phyloP scores from a whole-genome alignment of 1,284 basidiomycete species.

The Schizophyllum commune region DNA sequence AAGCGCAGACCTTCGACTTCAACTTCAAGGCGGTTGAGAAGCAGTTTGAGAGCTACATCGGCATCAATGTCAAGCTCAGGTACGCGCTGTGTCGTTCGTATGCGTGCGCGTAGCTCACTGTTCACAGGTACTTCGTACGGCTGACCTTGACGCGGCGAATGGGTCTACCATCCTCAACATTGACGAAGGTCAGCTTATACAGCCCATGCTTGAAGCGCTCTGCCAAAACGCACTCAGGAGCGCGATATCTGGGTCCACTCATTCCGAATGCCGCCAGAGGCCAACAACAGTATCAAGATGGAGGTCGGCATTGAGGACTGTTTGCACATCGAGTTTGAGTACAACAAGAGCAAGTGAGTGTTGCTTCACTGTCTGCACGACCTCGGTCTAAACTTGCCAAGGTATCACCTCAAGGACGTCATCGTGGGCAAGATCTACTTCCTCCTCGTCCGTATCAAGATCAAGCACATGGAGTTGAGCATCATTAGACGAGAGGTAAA shows the following conservation, averaged over 20 bases:
- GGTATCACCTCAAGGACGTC: constrained; percentile 98
- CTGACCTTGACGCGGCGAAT: constrained; percentile 86
- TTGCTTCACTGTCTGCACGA: neutral
- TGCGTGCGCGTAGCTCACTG: neutral
- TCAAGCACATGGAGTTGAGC: constrained; percentile 99
- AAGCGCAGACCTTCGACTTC: constrained; percentile 93
- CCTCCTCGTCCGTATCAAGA: constrained; percentile 96
- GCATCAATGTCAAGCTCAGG: constrained; percentile 97
- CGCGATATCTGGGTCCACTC: constrained; percentile 97
- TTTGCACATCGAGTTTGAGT: constrained; percentile 98
- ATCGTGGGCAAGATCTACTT: constrained; percentile 99
- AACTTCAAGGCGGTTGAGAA: constrained; percentile 99
- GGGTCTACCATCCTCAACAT: constrained; percentile 23
- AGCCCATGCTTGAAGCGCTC: neutral
- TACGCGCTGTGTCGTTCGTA: constrained; percentile 27
- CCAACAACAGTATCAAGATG: constrained; percentile 98
- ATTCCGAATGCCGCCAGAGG: constrained; percentile 96
- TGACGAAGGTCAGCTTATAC: neutral
- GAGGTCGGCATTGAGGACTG: constrained; percentile 99
- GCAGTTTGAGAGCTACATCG: constrained; percentile 96
- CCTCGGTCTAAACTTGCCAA: constrained; percentile 23
- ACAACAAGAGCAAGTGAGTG: constrained; percentile 95
- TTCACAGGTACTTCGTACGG: constrained; percentile 82
- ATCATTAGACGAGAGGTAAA: constrained; percentile 85
- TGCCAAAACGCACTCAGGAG: constrained; percentile 82